Conservation (phyloP, 2,329 filamentous ascomycete species). For the Calonectria pauciramosa region DNA sequence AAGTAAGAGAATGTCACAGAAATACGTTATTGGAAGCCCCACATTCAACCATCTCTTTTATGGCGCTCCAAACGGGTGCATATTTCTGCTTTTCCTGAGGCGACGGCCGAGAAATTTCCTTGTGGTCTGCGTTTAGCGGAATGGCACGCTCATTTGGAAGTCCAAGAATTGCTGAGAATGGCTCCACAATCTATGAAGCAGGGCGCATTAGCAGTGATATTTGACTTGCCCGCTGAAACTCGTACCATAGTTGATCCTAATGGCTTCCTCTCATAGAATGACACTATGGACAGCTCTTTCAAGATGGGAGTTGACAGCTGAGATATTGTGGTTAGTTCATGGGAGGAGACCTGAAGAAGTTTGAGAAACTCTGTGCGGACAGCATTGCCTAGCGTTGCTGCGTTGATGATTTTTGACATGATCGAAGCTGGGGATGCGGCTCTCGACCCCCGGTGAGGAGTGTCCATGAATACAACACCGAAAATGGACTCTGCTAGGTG, state of each 20-base stretch:
- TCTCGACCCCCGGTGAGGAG: background rate
- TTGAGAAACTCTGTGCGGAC: background rate
- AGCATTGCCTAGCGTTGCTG: background rate
- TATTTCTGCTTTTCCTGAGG: background rate
- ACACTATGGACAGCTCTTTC: background rate
- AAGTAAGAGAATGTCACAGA: too few relatives aligned
- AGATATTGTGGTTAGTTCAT: background rate
- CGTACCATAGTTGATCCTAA: background rate
- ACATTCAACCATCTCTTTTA: constrained; percentile 1
- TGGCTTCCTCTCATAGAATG: background rate
- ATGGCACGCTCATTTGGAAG: constrained; percentile 17
- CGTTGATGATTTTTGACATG: background rate
- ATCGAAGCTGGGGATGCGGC: background rate
- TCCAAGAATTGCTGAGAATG: constrained; percentile 16
- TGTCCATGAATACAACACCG: constrained; percentile 1
- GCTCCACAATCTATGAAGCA: constrained; percentile 5
- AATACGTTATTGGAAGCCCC: background rate
- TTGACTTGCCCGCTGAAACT: background rate
- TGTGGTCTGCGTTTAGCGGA: constrained; percentile 15
- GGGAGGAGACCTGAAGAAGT: background rate
- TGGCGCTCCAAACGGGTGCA: background rate
- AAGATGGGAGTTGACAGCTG: background rate
- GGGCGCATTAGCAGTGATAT: background rate
- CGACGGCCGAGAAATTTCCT: background rate
- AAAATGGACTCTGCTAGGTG: background rate